Evolutionary conservation across 192 early-diverging fungal genomes (phyloP).

Genomic region (Paraglomus brasilianum): DNA sequence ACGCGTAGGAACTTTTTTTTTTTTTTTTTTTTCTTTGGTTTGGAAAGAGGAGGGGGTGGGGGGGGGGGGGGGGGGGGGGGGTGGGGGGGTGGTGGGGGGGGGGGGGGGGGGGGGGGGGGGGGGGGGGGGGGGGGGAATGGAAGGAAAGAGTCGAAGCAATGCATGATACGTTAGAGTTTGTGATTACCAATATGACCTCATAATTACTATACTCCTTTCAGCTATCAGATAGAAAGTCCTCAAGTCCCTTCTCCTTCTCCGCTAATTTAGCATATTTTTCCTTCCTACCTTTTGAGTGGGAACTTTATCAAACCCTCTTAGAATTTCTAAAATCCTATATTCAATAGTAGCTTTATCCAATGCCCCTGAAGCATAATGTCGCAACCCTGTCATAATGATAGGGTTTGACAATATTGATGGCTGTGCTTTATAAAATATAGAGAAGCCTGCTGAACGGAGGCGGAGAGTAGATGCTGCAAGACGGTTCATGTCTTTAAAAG

Average conservation of each 20-base stretch:
- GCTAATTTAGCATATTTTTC: neutral
- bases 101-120: neutral
- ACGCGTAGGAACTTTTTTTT: neutral
- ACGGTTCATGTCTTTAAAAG: too few relatives aligned
- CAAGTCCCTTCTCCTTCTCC: neutral
- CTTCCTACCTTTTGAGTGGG: constrained; percentile 80
- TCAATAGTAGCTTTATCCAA: constrained; percentile 73
- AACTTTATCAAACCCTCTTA: constrained; percentile 97
- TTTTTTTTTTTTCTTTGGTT: neutral
- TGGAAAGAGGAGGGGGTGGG: too few relatives aligned
- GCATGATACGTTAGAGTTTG: neutral
- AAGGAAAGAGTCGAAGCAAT: neutral
- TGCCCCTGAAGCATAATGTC: constrained; percentile 64
- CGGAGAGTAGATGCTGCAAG: neutral
- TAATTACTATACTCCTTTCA: neutral
- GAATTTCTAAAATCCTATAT: constrained; percentile 81
- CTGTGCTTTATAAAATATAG: constrained; percentile 1
- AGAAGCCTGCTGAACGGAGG: constrained; percentile 12
- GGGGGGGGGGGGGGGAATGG: neutral
- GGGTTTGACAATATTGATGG: neutral
- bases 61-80: too few relatives aligned
- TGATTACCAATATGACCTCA: neutral
- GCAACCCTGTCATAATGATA: neutral
- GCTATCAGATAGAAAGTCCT: neutral
- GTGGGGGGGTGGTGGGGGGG: too few relatives aligned